A percentile compares a stretch with the other conserved stretches of the same genome.
Conservation (phyloP, 2,329 filamentous ascomycete species). For the Kalaharituber pfeilii region DNA sequence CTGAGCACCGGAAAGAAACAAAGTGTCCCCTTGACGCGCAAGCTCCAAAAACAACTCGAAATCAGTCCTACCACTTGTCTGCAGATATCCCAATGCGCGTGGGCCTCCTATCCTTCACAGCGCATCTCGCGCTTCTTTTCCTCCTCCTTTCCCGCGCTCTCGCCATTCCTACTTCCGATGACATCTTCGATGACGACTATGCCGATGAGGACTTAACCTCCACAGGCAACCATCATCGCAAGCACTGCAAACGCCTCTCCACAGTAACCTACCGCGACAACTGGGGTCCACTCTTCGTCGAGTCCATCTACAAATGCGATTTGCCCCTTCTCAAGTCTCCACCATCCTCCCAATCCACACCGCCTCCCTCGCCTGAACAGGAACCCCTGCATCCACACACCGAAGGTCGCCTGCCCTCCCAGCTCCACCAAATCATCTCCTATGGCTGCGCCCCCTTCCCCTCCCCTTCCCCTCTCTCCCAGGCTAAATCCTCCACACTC, state of each 20-base stretch:
- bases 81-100: too few species aligned
- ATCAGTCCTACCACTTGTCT: too few species aligned
- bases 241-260: constrained; percentile 7
- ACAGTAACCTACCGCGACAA: constrained; percentile 11
- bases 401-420: constrained; percentile 4
- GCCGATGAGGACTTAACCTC: too few species aligned
- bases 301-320: constrained; percentile 12
- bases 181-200: too few species aligned
- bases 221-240: neutral
- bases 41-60: too few species aligned
- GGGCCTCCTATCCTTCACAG: too few species aligned
- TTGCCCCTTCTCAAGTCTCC: constrained; percentile 1
- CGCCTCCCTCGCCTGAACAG: neutral
- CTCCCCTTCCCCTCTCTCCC: neutral
- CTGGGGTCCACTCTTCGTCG: constrained; percentile 13
- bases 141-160: too few species aligned
- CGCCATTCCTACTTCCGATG: too few species aligned
- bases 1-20: too few species aligned
- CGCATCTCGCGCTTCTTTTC: too few species aligned
- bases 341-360: neutral
- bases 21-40: too few species aligned
- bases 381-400: constrained; percentile 5
- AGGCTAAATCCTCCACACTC: constrained; percentile 10
- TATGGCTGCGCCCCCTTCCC: constrained; percentile 13
- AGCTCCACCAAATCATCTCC: constrained; percentile 8